Base-by-base conservation (phyloP, 129 eudicot species). In the Artemisia annua region DNA sequence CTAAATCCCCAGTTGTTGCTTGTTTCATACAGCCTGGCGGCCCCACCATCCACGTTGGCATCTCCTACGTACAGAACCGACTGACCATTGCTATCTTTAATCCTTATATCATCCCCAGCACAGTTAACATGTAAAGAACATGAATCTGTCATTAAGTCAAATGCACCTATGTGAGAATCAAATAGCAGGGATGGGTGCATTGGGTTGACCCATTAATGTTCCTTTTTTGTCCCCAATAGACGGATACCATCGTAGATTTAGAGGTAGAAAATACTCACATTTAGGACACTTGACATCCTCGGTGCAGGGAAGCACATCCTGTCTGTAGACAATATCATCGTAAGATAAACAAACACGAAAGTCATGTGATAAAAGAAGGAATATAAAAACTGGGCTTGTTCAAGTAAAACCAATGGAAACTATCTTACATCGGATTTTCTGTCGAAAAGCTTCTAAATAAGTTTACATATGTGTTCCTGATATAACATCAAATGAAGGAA, bases 81-180 rank as follows among this genome's bases (percentile, higher is more conserved):
- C 28, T 67, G 61, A 18, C 78, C 82, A 17, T 69, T 72, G 74
- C 56, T 69, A 63, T 82, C 86, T 61, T 50, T 67, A 48, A 85
- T 46, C 11, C 57, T 63, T 52, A 85, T 51, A 76, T 87, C 90
- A 70, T 82, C 49, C 16, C 98, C 98, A 7, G 96, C 98, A 75
- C 95, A 85, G 71, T 92, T 92, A 39, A 92, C 87, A 68, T 92
- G 95, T 18, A 92, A 54, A 46, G 98, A 89, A 69, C 98, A 92
- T n/a, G 78, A 72, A 75, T 91, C 97, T 91, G 89, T 49, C 43
- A 70, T 59, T 48, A 26, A 18, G 13, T 35, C 59, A 24, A 26
- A 7, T 39, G 46, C 46, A 39, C 46, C 46, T 1, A 39, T 39
- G 46, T 39, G 46, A 39, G 46, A 39, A 39, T 39, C 11, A 39